Evolutionary conservation across 768 basidiomycete genomes (phyloP).

Genomic region (Suillus hirtellus): DNA sequence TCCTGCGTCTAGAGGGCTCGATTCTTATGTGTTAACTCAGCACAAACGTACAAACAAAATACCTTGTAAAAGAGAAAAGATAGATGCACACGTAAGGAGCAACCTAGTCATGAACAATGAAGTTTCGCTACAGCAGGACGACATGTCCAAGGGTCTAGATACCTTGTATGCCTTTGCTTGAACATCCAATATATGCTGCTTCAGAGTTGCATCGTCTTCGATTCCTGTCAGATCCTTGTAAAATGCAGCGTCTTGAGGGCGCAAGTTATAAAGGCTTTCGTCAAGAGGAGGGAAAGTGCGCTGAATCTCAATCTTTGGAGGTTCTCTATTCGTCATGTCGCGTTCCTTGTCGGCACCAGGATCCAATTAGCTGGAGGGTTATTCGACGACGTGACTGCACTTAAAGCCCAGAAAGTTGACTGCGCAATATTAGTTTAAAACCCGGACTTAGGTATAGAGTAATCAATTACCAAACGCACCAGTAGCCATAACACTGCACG

Average conservation of each 20-base stretch:
- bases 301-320: neutral
- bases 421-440: neutral
- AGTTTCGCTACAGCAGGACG: neutral
- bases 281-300: constrained; percentile 3
- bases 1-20: neutral
- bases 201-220: constrained; percentile 24
- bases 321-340: neutral
- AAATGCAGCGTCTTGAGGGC: constrained; percentile 16
- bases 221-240: constrained; percentile 27
- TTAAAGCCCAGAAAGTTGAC: neutral
- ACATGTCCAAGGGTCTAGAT: neutral
- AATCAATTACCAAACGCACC: neutral
- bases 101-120: constrained; percentile 1
- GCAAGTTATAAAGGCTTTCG: constrained; percentile 6
- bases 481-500: neutral
- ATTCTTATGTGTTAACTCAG: neutral
- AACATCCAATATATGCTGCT: constrained; percentile 26
- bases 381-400: neutral
- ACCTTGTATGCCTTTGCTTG: constrained; percentile 30
- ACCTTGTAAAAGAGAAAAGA: neutral
- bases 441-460: neutral
- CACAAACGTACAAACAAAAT: too few relatives aligned
- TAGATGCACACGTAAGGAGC: constrained; percentile 14
- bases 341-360: neutral
- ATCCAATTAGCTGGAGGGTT: neutral